These are phyloP conservation scores for Mercurialis annua DNA, from an alignment of 345 rosid genomes.

Conservation along the genomic window DNA sequence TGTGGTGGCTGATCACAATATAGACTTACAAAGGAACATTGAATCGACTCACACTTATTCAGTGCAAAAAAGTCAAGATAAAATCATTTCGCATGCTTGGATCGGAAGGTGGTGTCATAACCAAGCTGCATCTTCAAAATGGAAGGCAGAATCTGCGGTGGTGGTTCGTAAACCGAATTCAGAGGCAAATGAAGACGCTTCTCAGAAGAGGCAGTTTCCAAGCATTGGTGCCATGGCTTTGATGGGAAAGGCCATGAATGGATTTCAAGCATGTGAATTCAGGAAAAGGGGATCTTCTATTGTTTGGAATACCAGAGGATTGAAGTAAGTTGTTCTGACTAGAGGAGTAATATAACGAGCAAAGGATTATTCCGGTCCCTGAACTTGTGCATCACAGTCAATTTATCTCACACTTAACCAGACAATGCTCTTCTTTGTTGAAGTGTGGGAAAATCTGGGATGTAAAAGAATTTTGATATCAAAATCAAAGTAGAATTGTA, in stretches of 20 bases:
- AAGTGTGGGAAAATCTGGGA: no score
- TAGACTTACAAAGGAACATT: constrained; percentile 23
- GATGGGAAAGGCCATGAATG: constrained; percentile 83
- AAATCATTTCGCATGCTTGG: constrained; percentile 53
- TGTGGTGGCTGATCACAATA: constrained; percentile 14
- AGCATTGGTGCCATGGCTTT: constrained; percentile 97
- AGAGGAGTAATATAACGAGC: background rate
- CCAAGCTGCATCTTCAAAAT: constrained; percentile 17
- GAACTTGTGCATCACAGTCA: no score
- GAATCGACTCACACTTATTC: constrained; percentile 25
- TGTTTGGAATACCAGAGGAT: constrained; percentile 56
- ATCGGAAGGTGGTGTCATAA: constrained; percentile 67
- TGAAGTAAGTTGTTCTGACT: constrained; percentile 4
- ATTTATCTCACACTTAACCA: no score
- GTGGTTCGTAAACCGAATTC: constrained; percentile 38
- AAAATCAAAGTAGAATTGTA: no score
- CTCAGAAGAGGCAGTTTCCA: constrained; percentile 61
- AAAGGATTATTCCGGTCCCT: no score
- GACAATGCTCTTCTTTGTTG: no score
- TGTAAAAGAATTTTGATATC: no score
- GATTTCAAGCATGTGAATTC: constrained; percentile 53
- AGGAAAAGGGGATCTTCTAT: constrained; percentile 46
- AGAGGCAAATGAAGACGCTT: constrained; percentile 27
- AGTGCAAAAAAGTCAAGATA: constrained; percentile 27
- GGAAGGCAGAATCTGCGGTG: constrained; percentile 26